These are phyloP conservation scores for Solanum hybrid DNA, from an alignment of 305 asterid genomes.

Conservation along the genomic window DNA sequence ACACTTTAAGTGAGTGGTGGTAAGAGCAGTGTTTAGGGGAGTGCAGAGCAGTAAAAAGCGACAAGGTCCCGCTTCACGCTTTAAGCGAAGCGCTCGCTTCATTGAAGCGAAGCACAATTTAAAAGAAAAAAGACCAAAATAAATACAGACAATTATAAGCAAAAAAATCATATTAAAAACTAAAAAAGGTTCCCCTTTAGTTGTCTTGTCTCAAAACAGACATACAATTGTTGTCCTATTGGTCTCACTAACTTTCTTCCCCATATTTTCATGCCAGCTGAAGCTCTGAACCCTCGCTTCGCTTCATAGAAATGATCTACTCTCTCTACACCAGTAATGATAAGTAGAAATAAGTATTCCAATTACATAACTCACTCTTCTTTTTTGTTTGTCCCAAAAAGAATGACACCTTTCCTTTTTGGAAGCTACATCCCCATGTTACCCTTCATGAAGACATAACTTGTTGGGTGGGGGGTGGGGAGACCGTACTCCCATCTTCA, in stretches of 20 bases:
- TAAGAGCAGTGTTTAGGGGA: background rate
- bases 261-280: background rate
- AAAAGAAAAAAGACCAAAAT: background rate
- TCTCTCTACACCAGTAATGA: background rate
- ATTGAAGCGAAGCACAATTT: background rate
- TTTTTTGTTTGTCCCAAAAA: background rate
- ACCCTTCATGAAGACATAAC: background rate
- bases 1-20: background rate
- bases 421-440: background rate
- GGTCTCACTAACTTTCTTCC: background rate
- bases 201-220: background rate
- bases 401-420: background rate
- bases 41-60: background rate
- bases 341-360: background rate
- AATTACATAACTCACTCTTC: background rate
- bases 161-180: background rate
- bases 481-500: background rate
- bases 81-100: background rate
- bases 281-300: background rate
- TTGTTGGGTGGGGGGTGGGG: background rate
- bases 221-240: background rate
- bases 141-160: too few species aligned
- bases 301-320: background rate
- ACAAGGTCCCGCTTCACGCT: background rate
- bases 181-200: background rate